Conservation (phyloP, 2,329 filamentous ascomycete species). For the Bretziella fagacearum region DNA sequence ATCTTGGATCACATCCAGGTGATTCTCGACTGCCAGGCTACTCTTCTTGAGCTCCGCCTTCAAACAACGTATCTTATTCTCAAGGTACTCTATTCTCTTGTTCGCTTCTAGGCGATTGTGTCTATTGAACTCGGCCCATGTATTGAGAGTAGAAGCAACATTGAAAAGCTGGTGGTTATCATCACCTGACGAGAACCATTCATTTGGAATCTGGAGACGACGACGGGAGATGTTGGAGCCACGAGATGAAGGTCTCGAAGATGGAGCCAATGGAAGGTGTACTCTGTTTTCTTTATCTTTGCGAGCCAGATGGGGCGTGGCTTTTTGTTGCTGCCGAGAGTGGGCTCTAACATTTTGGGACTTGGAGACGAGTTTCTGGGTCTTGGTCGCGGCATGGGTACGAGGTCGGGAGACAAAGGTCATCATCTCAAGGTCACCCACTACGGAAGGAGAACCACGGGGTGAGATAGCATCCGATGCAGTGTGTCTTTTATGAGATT, state of each 20-base stretch:
- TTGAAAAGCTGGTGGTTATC: conserved; percentile 12
- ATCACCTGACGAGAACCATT: conserved; percentile 9
- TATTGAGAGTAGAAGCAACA: conserved; percentile 12
- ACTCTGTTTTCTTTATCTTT: conserved; percentile 4
- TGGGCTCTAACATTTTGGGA: background rate
- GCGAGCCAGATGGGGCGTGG: background rate
- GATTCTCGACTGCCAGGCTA: background rate
- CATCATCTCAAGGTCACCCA: conserved; percentile 11
- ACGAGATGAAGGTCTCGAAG: conserved; percentile 11
- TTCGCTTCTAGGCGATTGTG: conserved; percentile 7
- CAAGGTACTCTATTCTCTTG: conserved; percentile 6
- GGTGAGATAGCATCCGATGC: no score
- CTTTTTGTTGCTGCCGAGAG: background rate
- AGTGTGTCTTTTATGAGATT: background rate
- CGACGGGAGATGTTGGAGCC: conserved; percentile 14
- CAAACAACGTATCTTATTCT: conserved; percentile 9
- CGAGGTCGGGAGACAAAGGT: background rate
- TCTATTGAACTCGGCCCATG: conserved; percentile 12
- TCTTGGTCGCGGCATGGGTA: background rate
- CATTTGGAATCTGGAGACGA: conserved; percentile 6
- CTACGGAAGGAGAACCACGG: conserved; percentile 5
- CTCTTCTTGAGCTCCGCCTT: conserved; percentile 6
- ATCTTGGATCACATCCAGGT: conserved; percentile 6
- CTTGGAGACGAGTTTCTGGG: background rate
- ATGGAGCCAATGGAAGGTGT: background rate